These are phyloP conservation scores for Aspergillus novofumigatus DNA, from an alignment of 2,329 filamentous ascomycete genomes.

Conservation along the genomic window DNA sequence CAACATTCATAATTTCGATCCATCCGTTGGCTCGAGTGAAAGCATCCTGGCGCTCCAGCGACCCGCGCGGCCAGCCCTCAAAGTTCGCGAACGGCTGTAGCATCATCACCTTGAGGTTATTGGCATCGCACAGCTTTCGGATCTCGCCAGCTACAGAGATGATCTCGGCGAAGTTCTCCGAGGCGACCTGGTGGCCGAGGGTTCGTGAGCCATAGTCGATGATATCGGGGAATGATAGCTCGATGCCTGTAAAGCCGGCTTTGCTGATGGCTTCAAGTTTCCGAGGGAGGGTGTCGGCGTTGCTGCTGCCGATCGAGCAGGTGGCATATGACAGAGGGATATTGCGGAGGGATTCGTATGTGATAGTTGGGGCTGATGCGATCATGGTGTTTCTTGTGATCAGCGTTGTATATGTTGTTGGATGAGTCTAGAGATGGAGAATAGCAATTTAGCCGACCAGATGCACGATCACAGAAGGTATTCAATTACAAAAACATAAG, in stretches of 20 bases:
- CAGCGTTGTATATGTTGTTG: neutral
- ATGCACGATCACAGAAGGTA: neutral
- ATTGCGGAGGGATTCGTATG: slow-evolving; percentile 14
- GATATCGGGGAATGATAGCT: slow-evolving; percentile 72
- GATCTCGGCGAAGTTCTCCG: slow-evolving; percentile 59
- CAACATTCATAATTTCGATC: slow-evolving; percentile 67
- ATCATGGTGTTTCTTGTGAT: neutral
- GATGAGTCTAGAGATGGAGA: neutral
- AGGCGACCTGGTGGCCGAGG: slow-evolving; percentile 47
- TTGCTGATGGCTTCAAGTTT: slow-evolving; percentile 39
- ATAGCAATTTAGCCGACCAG: neutral
- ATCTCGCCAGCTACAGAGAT: slow-evolving; percentile 53
- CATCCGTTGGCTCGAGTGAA: slow-evolving; percentile 62
- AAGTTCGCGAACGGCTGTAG: slow-evolving; percentile 74
- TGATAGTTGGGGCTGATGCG: slow-evolving; percentile 10
- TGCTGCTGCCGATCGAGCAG: slow-evolving; percentile 39
- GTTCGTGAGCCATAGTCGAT: slow-evolving; percentile 56
- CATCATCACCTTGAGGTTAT: slow-evolving; percentile 61
- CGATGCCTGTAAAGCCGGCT: slow-evolving; percentile 58
- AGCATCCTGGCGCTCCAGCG: slow-evolving; percentile 56
- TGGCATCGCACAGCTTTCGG: slow-evolving; percentile 50
- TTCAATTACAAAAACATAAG: no score
- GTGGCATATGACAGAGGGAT: slow-evolving; percentile 40
- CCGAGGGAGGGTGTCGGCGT: slow-evolving; percentile 31
- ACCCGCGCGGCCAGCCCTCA: slow-evolving; percentile 65